Evolutionary conservation across 176 grass and related monocot species (phyloP), one percentile per base, ranked within the genome.

Genomic region (Zizania latifolia): DNA sequence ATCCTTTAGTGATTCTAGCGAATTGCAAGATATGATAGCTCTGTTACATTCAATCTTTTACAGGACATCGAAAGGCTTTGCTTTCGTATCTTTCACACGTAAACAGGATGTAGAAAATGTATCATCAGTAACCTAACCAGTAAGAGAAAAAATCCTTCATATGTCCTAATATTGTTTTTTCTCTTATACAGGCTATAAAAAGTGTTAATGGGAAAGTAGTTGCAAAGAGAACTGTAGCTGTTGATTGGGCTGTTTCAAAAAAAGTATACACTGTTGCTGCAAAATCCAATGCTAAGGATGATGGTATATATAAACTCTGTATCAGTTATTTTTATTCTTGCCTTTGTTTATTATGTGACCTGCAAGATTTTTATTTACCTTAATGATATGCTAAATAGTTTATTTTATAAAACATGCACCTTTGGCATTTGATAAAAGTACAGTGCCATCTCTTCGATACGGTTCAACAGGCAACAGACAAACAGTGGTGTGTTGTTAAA

Each of bases 101-200:
- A 97, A 97, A 79, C 76, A 91, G 43, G 90, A 97, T 74, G 93
- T 90, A 77, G 93, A 97, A 91, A 93, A 93, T 82, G 93, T 97
- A 97, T 11, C 63, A 15, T 78, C 56, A 71, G 50, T 76, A 80
- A 45, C 44, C 8, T 75, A 29, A 65, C 73, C 37, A 58, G 39
- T 86, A 55, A 72, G 65, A 43, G 12, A n/a, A 36, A 38, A 81
- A 65, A 22, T 75, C 34, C 44, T 48, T 86, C 39, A 77, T 34
- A 78, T 80, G 60, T 63, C 39, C 58, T 83, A 62, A 77, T 12
- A 8, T 48, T 39, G 8, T 16, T 86, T 81, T 8, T 70, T 83
- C 72, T 82, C 70, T 76, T 57, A 66, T 75, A 24, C 58, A 97
- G 93, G 93, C 90, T 33, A 93, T 93, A 71, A 97, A 91, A 93